These are phyloP conservation scores for Iris macrosiphon DNA, from an alignment of 106 monocot species.

Conservation along the genomic window DNA sequence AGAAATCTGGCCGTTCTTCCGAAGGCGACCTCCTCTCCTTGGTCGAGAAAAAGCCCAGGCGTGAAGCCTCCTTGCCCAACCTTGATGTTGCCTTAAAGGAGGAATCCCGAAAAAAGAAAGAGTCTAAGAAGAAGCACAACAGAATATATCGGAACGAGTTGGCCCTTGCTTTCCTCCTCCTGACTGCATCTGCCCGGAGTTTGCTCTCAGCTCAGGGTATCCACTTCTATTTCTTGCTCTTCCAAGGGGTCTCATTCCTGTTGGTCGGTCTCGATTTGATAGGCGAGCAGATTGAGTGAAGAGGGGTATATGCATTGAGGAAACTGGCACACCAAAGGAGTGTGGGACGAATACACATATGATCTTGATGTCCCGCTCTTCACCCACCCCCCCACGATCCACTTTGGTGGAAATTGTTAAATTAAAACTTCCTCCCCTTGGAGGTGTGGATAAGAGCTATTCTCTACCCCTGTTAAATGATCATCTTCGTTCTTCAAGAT, in stretches of 20 bases:
- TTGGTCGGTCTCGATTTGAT: slow-evolving; percentile 73
- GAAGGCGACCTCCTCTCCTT: slow-evolving; percentile 60
- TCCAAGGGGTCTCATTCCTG: slow-evolving; percentile 76
- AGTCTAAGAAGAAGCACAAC: slow-evolving; percentile 62
- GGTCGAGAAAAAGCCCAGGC: slow-evolving; percentile 26
- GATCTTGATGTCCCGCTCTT: not conserved
- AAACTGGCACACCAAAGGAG: not conserved
- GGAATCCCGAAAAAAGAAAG: slow-evolving; percentile 4
- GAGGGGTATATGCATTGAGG: not conserved
- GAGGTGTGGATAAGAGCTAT: slow-evolving; percentile 38
- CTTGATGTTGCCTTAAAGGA: slow-evolving; percentile 31
- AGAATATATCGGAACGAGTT: slow-evolving; percentile 79
- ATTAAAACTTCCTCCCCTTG: slow-evolving; percentile 5
- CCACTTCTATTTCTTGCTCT: slow-evolving; percentile 87
- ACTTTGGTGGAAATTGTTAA: not conserved
- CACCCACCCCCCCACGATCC: not conserved
- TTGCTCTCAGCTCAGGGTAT: slow-evolving; percentile 79
- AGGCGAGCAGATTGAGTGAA: slow-evolving; percentile 71
- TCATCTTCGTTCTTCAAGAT: slow-evolving; percentile 37
- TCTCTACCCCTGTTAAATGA: slow-evolving; percentile 25
- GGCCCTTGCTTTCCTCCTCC: slow-evolving; percentile 51
- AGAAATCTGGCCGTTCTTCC: slow-evolving; percentile 75
- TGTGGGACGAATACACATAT: not conserved
- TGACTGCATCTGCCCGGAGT: slow-evolving; percentile 69
- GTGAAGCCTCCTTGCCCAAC: slow-evolving; percentile 32